Conservation (phyloP, 106 monocot species). For the Dioscorea alata region DNA sequence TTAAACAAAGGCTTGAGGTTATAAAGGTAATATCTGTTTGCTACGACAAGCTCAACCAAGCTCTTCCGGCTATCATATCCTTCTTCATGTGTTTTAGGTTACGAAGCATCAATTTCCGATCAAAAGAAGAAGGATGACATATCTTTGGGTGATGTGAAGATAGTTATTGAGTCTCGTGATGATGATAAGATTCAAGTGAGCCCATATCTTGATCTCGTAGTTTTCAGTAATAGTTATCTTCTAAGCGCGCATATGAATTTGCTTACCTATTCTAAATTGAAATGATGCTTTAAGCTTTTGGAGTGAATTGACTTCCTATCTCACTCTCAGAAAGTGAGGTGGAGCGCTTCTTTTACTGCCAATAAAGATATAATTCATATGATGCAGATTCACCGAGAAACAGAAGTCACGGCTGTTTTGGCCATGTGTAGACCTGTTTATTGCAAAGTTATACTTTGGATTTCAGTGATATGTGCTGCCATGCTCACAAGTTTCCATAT, state of each 20-base stretch:
- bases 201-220: slow-evolving; percentile 15
- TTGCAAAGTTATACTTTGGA: no score
- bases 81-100: slow-evolving; percentile 33
- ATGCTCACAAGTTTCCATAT: slow-evolving; percentile 4
- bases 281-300: no score
- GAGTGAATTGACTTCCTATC: no score
- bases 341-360: no score
- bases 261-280: no score
- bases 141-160: slow-evolving; percentile 50
- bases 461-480: no score
- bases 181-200: slow-evolving; percentile 79
- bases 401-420: no score
- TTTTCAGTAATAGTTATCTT: slow-evolving; percentile 1
- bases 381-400: no score
- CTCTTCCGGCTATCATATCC: neutral
- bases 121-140: slow-evolving; percentile 49
- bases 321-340: no score
- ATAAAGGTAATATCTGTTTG: neutral
- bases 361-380: no score
- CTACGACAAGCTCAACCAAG: slow-evolving; percentile 2
- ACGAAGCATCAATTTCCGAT: slow-evolving; percentile 54
- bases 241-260: no score
- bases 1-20: neutral
- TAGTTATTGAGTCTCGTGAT: slow-evolving; percentile 61
- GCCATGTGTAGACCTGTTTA: no score